Evolutionary conservation across 1,284 basidiomycete species (phyloP), one percentile per base, ranked within the genome.

Genomic region (Marasmius tenuissimus): DNA sequence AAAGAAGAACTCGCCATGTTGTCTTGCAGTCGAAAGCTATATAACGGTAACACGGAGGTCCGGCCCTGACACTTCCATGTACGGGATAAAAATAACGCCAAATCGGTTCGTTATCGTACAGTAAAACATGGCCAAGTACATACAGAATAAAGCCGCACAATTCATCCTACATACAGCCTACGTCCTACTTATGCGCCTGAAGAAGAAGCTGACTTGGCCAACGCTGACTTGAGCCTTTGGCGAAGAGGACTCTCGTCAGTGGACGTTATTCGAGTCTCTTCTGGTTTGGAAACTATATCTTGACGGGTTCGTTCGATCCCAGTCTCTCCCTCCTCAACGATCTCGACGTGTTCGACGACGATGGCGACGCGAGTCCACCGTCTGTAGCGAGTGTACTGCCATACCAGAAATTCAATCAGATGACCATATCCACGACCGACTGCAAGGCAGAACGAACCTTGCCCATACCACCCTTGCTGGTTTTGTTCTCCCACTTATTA

Each of bases 401-500:
- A 58, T 7, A 53, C 5, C 33, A 49, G 18, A 42, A 42, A 3
- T 3, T 42, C 6, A 6, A 42, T 42, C 50, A 0, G 55, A 51
- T 51, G 12, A 35, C 51, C 40, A 18, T 22, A 33, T 42, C 61
- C 16, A 70, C 71, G 27, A 27, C 27, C 4, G 27, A 27, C 27
- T 27, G 27, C 27, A 27, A 27, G 27, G 4, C 27, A 27, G 27
- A 27, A 27, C 27, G 51, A 38, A 80, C 81, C 80, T 94, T 94
- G 68, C 96, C 93, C 75, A 97, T 85, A 1, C 94, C 93, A 50
- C 91, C 92, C 68, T 89, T 91, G 58, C 79, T 79, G 62, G 85
- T 88, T 63, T 86, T 82, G 57, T 81, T 85, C 69, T 97, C 96
- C 96, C 96, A 98, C 71, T 97, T 96, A 75, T 98, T 98, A 70